These are phyloP conservation scores for Sugiyamaella floridensis DNA, from an alignment of 805 yeast genomes.

Conservation along the genomic window DNA sequence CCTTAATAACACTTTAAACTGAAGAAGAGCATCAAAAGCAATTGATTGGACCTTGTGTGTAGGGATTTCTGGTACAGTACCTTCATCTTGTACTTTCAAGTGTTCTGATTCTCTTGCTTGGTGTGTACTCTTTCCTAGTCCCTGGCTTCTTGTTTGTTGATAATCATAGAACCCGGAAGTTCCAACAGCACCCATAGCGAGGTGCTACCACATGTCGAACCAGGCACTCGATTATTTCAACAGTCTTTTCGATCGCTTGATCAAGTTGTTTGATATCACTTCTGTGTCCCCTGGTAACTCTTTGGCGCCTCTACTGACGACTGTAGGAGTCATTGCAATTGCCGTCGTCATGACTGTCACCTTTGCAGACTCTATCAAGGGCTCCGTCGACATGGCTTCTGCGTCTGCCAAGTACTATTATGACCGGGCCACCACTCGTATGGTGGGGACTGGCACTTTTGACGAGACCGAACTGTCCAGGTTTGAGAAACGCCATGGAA, in stretches of 20 bases:
- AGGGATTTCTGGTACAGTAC: too few species aligned
- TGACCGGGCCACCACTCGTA: slow-evolving; percentile 21
- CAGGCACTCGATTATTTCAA: not conserved
- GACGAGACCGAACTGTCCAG: slow-evolving; percentile 10
- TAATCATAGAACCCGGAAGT: too few species aligned
- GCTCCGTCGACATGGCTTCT: slow-evolving; percentile 30
- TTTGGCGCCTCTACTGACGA: not conserved
- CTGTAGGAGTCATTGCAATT: not conserved
- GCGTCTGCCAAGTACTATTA: slow-evolving; percentile 26
- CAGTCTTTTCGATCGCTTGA: not conserved
- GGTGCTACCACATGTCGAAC: not conserved
- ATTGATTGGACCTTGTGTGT: too few species aligned
- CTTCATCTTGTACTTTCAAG: too few species aligned
- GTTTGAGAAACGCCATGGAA: slow-evolving; percentile 5
- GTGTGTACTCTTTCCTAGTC: too few species aligned
- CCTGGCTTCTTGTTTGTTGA: too few species aligned
- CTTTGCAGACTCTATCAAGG: slow-evolving; percentile 29
- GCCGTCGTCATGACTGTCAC: slow-evolving; percentile 12
- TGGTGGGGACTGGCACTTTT: slow-evolving; percentile 9
- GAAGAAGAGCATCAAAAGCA: too few species aligned
- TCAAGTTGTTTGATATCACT: not conserved
- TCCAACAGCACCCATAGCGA: too few species aligned
- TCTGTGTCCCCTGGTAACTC: not conserved
- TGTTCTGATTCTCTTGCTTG: too few species aligned
- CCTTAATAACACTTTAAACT: too few species aligned